phyloP scores from a whole-genome alignment of 208 protist genomes.

The Crithidia bombi region DNA sequence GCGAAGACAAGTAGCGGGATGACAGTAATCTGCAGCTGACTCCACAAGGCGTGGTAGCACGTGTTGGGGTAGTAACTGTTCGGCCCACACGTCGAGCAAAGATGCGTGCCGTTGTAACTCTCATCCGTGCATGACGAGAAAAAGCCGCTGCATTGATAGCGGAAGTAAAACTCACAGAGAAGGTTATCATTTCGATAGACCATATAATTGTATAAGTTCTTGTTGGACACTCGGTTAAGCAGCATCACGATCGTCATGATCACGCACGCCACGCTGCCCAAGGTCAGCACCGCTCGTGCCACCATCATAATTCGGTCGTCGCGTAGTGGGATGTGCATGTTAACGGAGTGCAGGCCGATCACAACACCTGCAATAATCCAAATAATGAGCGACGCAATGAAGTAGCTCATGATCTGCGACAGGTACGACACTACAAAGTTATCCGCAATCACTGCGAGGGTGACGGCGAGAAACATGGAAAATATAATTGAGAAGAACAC shows the following conservation, averaged over 20 bases:
- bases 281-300: not conserved
- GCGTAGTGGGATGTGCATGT: constrained; percentile 48
- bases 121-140: not conserved
- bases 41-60: constrained; percentile 10
- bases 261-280: constrained; percentile 30
- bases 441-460: not conserved
- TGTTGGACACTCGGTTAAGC: not conserved
- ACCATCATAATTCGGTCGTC: constrained; percentile 5
- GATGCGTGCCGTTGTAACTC: not conserved
- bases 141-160: constrained; percentile 5
- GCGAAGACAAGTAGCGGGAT: constrained; percentile 21
- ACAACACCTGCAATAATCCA: constrained; percentile 13
- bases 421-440: not conserved
- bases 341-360: constrained; percentile 18
- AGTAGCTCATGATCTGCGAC: not conserved
- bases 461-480: constrained; percentile 2
- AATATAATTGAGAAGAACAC: constrained; percentile 29
- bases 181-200: not conserved
- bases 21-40: not conserved
- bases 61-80: not conserved
- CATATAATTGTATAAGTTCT: not conserved
- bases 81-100: not conserved
- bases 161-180: constrained; percentile 12
- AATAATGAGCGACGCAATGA: constrained; percentile 1
- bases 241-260: constrained; percentile 3